Percentiles rank a stretch among this genome's conserved stretches.
Conservation (phyloP, 345 rosid species). For the Moricandia arvensis region DNA sequence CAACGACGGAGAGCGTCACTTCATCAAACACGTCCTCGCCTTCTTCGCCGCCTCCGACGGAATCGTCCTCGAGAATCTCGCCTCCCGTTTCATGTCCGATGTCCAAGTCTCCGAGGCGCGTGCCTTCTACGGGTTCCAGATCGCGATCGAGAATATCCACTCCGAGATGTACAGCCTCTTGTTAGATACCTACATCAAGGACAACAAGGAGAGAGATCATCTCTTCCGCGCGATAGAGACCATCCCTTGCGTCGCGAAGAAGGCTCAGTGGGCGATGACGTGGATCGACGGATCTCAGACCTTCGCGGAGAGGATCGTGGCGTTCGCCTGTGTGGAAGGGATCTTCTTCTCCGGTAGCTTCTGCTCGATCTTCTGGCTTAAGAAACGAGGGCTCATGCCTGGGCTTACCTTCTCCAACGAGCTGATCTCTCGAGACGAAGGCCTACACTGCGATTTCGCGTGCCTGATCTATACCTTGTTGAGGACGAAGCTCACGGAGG, state of each 20-base stretch:
- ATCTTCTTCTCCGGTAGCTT: conserved; percentile 93
- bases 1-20: conserved; percentile 71
- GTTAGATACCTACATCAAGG: conserved; percentile 86
- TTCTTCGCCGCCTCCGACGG: conserved; percentile 98
- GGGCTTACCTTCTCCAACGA: conserved; percentile 94
- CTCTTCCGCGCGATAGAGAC: conserved; percentile 76
- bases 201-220: conserved; percentile 52
- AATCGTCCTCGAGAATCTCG: conserved; percentile 85
- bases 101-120: conserved; percentile 93
- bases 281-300: conserved; percentile 85
- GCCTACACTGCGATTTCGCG: conserved; percentile 91
- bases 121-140: conserved; percentile 96
- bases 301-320: conserved; percentile 75
- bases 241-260: conserved; percentile 70
- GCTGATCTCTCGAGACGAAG: conserved; percentile 90
- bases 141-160: conserved; percentile 92
- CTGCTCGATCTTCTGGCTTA: conserved; percentile 89
- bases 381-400: conserved; percentile 91
- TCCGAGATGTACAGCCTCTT: conserved; percentile 97
- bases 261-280: conserved; percentile 70
- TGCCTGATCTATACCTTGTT: conserved; percentile 64
- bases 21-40: conserved; percentile 85
- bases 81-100: conserved; percentile 87
- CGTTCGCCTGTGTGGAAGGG: conserved; percentile 95
- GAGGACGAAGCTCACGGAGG: conserved; percentile 58